phyloP scores from a whole-genome alignment of 2,329 filamentous ascomycete species.

The Neofusicoccum sp. region DNA sequence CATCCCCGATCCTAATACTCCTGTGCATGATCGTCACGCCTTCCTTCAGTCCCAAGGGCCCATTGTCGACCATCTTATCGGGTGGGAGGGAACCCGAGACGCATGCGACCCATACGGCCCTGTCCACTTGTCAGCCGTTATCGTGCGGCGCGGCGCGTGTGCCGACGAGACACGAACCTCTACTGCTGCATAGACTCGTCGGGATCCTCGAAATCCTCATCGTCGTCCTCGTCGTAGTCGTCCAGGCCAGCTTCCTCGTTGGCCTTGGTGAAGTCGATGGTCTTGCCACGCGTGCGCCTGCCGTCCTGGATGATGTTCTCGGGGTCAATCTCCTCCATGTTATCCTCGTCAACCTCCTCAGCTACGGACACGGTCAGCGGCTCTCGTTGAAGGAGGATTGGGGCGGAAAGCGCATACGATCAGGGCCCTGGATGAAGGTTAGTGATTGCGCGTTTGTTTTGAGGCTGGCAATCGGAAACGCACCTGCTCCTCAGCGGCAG shows the following conservation, averaged over 20 bases:
- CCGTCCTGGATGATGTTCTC: slow-evolving; percentile 80
- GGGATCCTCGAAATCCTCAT: slow-evolving; percentile 63
- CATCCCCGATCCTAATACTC: neutral
- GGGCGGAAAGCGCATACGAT: slow-evolving; percentile 9
- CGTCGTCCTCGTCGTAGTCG: slow-evolving; percentile 77
- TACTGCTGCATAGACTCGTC: slow-evolving; percentile 70
- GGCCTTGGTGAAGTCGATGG: slow-evolving; percentile 91
- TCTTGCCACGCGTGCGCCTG: slow-evolving; percentile 84
- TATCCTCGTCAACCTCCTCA: slow-evolving; percentile 73
- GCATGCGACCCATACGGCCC: neutral
- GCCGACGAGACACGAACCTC: slow-evolving; percentile 7
- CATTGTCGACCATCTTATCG: neutral
- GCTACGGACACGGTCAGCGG: slow-evolving; percentile 31
- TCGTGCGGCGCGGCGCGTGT: neutral
- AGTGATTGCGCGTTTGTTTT: slow-evolving; percentile 2
- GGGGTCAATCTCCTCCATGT: slow-evolving; percentile 86
- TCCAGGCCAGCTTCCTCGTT: slow-evolving; percentile 75
- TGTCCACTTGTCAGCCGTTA: neutral
- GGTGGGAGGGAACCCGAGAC: neutral
- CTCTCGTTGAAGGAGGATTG: neutral
- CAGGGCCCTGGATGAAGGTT: slow-evolving; percentile 18
- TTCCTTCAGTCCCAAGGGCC: neutral
- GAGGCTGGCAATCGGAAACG: slow-evolving; percentile 29
- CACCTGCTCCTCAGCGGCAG: slow-evolving; percentile 60
- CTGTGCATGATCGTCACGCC: neutral